Evolutionary conservation across 1,284 basidiomycete species (phyloP), one percentile per base, ranked within the genome.

Genomic region (Marasmius oreades): DNA sequence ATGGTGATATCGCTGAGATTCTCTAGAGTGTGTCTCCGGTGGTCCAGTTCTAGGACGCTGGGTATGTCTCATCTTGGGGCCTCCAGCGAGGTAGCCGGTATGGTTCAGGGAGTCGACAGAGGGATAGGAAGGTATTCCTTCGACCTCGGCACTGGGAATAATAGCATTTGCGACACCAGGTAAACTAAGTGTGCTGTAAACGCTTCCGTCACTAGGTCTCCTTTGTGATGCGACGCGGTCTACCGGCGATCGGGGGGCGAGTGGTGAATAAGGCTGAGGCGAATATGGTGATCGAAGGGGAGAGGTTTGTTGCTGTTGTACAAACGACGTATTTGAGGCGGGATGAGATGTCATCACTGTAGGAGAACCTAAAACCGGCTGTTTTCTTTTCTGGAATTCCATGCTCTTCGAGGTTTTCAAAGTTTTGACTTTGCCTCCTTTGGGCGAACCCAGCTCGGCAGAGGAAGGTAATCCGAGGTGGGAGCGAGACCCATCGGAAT

Each of bases 341-440:
- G n/a, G 34, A n/a, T 36, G 55, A 16, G 31, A 43, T 22, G 26
- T 34, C 39, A 11, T 39, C 43, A 28, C 28, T 28, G 31, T 24
- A 43, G 46, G n/a, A 43, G 33, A 47, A 39, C 56, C 54, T 14
- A 37, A 46, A 20, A 31, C 22, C 20, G 37, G 11, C 10, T 33
- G 11, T 37, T 60, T 44, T 18, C 55, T 44, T 54, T 70, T 68
- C 18, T 81, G 37, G 55, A 76, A 73, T 66, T 89, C 87, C 33
- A 79, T 81, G 61, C 88, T 90, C 61, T 81, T 80, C 67, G 80
- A 84, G 20, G 77, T 66, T 65, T 86, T 88, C 45, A 84, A 61
- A 5, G 71, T 69, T 62, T 73, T 79, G 53, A 62, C 59, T 53
- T 74, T 80, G 28, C 73, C 62, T 36, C 36, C 28, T 22, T 44